Evolutionary conservation across 306 rosid genomes (phyloP), one percentile per base, ranked within the genome.

Genomic region (Oemleria cerasiformis): DNA sequence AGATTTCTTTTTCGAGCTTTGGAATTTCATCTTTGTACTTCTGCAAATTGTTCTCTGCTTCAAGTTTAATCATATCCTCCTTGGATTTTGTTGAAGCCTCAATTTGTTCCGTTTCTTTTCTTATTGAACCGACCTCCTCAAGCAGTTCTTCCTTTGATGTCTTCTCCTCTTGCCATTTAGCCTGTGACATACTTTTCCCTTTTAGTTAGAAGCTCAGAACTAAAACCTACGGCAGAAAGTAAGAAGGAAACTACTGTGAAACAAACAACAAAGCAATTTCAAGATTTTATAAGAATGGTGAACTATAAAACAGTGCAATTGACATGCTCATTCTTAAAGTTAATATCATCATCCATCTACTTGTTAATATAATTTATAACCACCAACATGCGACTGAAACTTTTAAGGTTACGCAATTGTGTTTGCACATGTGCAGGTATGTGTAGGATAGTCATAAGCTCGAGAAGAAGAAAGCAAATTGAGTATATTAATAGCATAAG

Each of bases 81-180:
- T 86, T 86, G 6, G 92, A 82, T 78, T 88, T 89, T 60, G 87
- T 72, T 57, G 86, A 87, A 57, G 64, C 88, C 81, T 89, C 96
- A 23, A 84, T 77, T 69, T 89, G 91, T 74, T 91, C 97, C 77
- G 90, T 86, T 73, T 85, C 97, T 85, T 87, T 94, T 79, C 81
- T 86, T 74, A 82, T 65, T 38, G 87, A 80, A 79, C 79, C 72
- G 59, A 71, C 85, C 79, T 79, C 81, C 40, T 36, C 20, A 77
- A 83, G 84, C 67, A 87, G 78, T 73, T 87, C 96, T 61, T 84
- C 91, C 70, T 83, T 91, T 67, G 82, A 83, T 83, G 81, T 87
- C 77, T 83, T 75, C 74, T 83, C 95, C 54, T 86, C 85, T 48
- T 79, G 72, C 88, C 90, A 82, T 83, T 86, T 86, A 79, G 91